Conservation (phyloP, 495 filamentous ascomycete species). For the Neurospora sp. region DNA sequence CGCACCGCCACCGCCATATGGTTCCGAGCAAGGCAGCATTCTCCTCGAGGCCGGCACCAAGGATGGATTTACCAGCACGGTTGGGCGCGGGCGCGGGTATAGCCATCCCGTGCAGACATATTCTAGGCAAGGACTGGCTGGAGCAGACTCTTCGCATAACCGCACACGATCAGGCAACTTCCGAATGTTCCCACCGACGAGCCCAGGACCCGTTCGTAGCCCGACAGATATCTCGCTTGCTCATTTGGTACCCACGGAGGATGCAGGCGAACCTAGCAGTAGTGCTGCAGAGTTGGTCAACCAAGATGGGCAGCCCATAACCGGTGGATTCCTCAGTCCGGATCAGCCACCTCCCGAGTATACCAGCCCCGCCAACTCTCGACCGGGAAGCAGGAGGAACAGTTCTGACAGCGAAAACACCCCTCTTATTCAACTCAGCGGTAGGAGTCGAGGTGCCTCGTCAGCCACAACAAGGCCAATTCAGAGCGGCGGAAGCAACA, state of each 20-base stretch:
- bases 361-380: slow-evolving; percentile 52
- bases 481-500: slow-evolving; percentile 5
- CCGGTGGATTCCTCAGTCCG: slow-evolving; percentile 23
- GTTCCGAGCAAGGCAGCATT: slow-evolving; percentile 91
- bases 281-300: slow-evolving; percentile 29
- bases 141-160: slow-evolving; percentile 33
- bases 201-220: slow-evolving; percentile 79
- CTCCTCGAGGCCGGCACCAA: slow-evolving; percentile 71
- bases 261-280: slow-evolving; percentile 64
- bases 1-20: slow-evolving; percentile 92
- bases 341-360: slow-evolving; percentile 59
- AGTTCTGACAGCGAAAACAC: slow-evolving; percentile 37
- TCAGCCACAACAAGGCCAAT: slow-evolving; percentile 31
- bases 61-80: slow-evolving; percentile 51
- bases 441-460: slow-evolving; percentile 31
- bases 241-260: slow-evolving; percentile 58
- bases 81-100: slow-evolving; percentile 41
- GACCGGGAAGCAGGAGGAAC: slow-evolving; percentile 35
- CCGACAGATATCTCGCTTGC: slow-evolving; percentile 97
- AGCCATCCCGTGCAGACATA: slow-evolving; percentile 37
- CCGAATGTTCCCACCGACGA: slow-evolving; percentile 60
- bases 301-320: slow-evolving; percentile 26
- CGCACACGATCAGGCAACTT: slow-evolving; percentile 51
- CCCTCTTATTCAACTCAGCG: slow-evolving; percentile 25
- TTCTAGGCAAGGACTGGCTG: slow-evolving; percentile 16